Base-by-base conservation (phyloP, 306 rosid species). In the Vigna nakashimae region DNA sequence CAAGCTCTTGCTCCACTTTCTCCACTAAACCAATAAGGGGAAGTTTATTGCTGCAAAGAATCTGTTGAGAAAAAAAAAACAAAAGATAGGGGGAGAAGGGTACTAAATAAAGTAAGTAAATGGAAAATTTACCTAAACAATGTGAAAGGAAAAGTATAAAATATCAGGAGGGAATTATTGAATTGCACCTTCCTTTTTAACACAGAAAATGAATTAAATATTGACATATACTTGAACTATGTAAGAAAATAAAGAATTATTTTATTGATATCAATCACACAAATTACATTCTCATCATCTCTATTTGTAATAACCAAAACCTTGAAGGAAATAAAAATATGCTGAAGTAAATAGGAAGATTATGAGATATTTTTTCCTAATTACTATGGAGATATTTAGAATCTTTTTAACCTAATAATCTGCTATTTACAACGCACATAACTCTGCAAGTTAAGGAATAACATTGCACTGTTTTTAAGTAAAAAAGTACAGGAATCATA, bases 1-100 rank as follows among this genome's bases (percentile, higher is more conserved):
- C 86, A 86, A 95, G 97, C 92, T 95, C 98, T 78, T 92, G 97
- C 85, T 95, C 98, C n/a, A 92, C 95, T 84, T 89, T 95, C 82
- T 92, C 98, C 79, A 81, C 87, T 75, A 95, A 88, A 80, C 98
- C 98, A 86, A 90, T 88, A 80, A 88, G 92, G 48, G 98, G 98
- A 68, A 95, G 91, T 80, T 88, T 89, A 86, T 90, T 92, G 59
- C 92, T 85, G 84, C 93, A 95, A 66, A 95, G 91, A 88, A 95
- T 88, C 98, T 94, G 91, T 74, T 56, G 67, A 48, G 40, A 70
- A 38, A 32, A 75, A 74, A 64, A 68, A 32, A 4, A 28, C 60
- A 8, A 13, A 53, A 48, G 14, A 70, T 73, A 13, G 55, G 56
- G 60, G 57, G 13, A 22, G 13, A 9, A 6, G 46, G 58, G 49